phyloP scores from a whole-genome alignment of 179 eudicot genomes.

The Actinidia chinensis region DNA sequence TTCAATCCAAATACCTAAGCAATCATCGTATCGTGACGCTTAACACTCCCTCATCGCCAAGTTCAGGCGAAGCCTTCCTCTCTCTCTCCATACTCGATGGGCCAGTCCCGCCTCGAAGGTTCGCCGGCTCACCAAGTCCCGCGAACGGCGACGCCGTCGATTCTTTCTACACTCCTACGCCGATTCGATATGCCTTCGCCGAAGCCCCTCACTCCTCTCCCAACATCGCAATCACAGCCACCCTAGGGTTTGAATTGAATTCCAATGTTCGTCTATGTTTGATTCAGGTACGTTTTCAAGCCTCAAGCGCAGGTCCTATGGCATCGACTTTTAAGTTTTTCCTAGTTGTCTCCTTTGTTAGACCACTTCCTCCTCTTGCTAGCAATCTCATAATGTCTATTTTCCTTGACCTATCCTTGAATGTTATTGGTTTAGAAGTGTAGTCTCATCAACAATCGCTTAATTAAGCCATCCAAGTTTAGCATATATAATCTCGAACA shows the following conservation, averaged over 20 bases:
- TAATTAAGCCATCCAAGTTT: too few species aligned
- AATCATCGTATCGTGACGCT: background rate
- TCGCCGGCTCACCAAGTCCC: conserved; percentile 20
- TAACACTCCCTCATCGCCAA: too few species aligned
- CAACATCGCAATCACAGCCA: conserved; percentile 8
- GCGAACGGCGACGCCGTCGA: conserved; percentile 7
- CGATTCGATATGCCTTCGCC: conserved; percentile 8
- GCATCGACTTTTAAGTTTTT: background rate
- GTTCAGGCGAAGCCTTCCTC: background rate
- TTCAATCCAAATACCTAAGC: background rate
- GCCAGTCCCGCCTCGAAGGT: conserved; percentile 16
- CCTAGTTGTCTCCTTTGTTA: background rate
- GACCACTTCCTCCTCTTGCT: background rate
- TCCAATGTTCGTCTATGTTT: background rate
- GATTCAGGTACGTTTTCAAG: background rate
- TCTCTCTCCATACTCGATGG: conserved; percentile 5
- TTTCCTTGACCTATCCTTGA: too few species aligned
- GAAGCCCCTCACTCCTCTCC: conserved; percentile 6
- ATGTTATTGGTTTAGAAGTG: too few species aligned
- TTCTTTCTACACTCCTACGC: conserved; percentile 10
- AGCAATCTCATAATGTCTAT: background rate
- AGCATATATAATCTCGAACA: too few species aligned
- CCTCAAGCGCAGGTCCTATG: background rate
- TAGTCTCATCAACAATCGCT: too few species aligned
- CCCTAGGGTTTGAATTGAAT: conserved; percentile 1